Conservation (phyloP, 805 yeast genomes). For the Yamadazyma tumulicola region DNA sequence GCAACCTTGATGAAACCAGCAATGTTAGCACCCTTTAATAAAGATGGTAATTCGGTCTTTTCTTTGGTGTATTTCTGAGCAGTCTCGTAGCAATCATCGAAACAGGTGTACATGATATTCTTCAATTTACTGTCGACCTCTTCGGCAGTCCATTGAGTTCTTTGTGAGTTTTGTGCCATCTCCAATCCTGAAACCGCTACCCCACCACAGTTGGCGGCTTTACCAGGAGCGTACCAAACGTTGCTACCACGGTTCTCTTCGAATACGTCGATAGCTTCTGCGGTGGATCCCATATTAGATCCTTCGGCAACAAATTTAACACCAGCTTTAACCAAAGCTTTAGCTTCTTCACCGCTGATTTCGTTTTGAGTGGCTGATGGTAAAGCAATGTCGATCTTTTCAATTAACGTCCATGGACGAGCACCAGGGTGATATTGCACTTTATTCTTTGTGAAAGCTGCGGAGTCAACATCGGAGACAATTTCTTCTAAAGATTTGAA, state of each 20-base stretch:
- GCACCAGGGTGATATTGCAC: conserved; percentile 87
- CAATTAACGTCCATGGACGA: conserved; percentile 94
- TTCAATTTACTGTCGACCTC: conserved; percentile 89
- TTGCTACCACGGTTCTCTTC: conserved; percentile 71
- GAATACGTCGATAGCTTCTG: conserved; percentile 92
- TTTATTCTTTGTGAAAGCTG: conserved; percentile 50
- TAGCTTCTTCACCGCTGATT: conserved; percentile 95
- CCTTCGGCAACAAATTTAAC: conserved; percentile 96
- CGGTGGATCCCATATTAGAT: conserved; percentile 98
- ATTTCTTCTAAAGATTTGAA: conserved; percentile 73
- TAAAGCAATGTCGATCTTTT: conserved; percentile 89
- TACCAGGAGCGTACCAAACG: conserved; percentile 99
- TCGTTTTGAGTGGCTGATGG: conserved; percentile 99
- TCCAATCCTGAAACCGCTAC: conserved; percentile 97
- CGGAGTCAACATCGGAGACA: conserved; percentile 47
- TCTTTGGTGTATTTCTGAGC: conserved; percentile 78
- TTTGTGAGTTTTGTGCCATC: conserved; percentile 99
- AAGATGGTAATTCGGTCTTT: conserved; percentile 74
- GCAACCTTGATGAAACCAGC: conserved; percentile 99
- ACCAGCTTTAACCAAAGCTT: conserved; percentile 89
- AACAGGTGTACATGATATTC: conserved; percentile 89
- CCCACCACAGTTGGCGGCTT: conserved; percentile 99
- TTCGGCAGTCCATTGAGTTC: conserved; percentile 86
- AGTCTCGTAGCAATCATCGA: conserved; percentile 87
- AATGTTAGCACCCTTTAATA: conserved; percentile 98